Base-by-base conservation (phyloP, 768 basidiomycete genomes). In the Calocera viscosa region DNA sequence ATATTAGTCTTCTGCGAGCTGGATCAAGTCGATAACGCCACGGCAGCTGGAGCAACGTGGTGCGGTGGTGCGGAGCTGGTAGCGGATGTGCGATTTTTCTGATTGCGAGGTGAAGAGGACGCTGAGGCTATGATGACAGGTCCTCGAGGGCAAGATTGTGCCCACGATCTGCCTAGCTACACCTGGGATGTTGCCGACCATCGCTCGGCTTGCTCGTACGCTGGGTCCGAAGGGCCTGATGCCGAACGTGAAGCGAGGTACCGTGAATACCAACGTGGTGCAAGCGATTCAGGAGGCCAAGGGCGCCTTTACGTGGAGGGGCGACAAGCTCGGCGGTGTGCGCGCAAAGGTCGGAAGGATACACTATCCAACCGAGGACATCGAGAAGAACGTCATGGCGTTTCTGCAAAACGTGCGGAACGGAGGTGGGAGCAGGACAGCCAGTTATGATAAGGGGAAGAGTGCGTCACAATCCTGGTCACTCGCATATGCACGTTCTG, bases 1-100 rank as follows among this genome's bases (percentile, higher is more conserved):
- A 86, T 98, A 65, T 82, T 96, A n/a, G 93, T 95, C 33, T 97
- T 98, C 72, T 94, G 94, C 2, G 90, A 93, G 71, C 91, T 91
- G 3, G 80, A 85, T 66, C 81, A 83, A 64, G 91, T 88, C 19
- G 89, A 91, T 22, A 86, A 89, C 30, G 96, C 96, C 0, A 86
- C 82, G 76, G 83, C 81, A 47, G 91, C 91, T 2, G 96, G 96
- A 5, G 96, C 94, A 1, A 85, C 92, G 68, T 83, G 89, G 68
- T 91, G 97, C 17, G 96, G 96, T 53, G 95, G 94, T 32, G 80
- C 83, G 49, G 96, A 98, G 72, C 79, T 99, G 3, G 84, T 92
- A 66, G 88, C 91, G n/a, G 86, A 85, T 66, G 92, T 93, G 72
- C 26, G 88, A 82, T n/a, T 53, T 17, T 14, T 65, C 47, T 66